Conservation (phyloP, 1,284 basidiomycete species). For the Trichosporon coremiiforme region DNA sequence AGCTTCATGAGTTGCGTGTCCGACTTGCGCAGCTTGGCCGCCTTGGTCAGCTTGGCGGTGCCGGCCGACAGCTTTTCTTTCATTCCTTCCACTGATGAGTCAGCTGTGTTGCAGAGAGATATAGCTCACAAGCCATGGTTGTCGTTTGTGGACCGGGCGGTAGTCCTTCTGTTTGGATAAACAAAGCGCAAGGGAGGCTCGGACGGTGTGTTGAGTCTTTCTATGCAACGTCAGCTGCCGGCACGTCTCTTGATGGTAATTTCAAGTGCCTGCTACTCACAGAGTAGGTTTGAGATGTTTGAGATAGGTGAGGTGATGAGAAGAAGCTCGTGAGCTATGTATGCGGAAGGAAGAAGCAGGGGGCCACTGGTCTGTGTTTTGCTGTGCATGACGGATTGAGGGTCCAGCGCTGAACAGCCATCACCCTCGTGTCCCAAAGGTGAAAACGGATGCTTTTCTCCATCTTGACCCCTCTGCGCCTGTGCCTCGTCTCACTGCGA, state of each 20-base stretch:
- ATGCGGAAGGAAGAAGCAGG: not conserved
- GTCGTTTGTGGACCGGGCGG: not conserved
- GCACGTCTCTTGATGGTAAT: too few relatives aligned
- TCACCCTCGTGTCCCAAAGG: not conserved
- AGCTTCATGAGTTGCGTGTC: constrained; percentile 13
- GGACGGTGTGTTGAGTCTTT: not conserved
- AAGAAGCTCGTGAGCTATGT: not conserved
- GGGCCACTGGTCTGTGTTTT: constrained; percentile 2
- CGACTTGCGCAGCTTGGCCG: constrained; percentile 15
- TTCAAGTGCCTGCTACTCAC: not conserved
- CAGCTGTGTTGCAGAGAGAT: not conserved
- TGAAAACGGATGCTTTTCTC: not conserved
- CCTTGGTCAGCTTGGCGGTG: constrained; percentile 7
- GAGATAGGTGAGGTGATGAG: not conserved
- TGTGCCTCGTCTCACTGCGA: not conserved
- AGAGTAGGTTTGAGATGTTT: not conserved
- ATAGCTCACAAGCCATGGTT: constrained; percentile 5
- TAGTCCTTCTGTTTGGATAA: not conserved
- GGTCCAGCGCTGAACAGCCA: constrained; percentile 8
- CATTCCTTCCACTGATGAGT: not conserved
- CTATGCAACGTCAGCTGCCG: not conserved
- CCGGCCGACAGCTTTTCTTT: constrained; percentile 16
- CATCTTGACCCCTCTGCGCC: not conserved
- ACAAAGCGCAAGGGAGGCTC: not conserved
- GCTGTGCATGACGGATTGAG: constrained; percentile 20